phyloP scores from a whole-genome alignment of 805 yeast genomes.

The Kodamaea laetipori region DNA sequence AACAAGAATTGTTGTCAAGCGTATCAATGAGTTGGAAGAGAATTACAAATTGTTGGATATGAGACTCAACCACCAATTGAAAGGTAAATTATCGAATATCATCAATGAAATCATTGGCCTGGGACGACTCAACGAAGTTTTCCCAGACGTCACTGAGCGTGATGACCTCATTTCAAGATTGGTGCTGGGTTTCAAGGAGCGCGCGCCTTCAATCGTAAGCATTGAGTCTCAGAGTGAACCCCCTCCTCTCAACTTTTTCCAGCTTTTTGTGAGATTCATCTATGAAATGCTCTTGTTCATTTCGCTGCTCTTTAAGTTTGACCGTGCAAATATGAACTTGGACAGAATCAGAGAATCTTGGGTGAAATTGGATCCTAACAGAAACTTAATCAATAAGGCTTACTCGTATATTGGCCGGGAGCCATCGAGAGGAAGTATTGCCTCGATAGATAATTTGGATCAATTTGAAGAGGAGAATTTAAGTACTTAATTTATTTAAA shows the following conservation, averaged over 20 bases:
- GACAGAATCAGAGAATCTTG: constrained; percentile 43
- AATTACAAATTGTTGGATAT: constrained; percentile 30
- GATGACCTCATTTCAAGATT: constrained; percentile 28
- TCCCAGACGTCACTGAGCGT: constrained; percentile 31
- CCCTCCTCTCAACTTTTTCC: constrained; percentile 17
- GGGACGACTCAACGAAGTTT: constrained; percentile 35
- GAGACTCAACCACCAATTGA: constrained; percentile 31
- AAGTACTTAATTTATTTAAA: neutral
- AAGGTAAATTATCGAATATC: constrained; percentile 26
- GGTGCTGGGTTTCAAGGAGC: constrained; percentile 11
- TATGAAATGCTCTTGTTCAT: constrained; percentile 36
- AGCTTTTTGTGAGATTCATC: constrained; percentile 30
- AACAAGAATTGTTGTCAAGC: constrained; percentile 40
- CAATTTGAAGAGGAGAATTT: neutral
- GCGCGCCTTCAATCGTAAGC: neutral
- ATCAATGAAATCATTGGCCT: constrained; percentile 31
- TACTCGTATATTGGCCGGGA: constrained; percentile 34
- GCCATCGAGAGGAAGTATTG: constrained; percentile 15
- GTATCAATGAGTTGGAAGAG: constrained; percentile 44
- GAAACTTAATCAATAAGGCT: constrained; percentile 38
- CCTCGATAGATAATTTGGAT: constrained; percentile 6
- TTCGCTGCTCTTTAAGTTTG: constrained; percentile 40
- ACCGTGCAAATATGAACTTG: constrained; percentile 44
- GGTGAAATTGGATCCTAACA: constrained; percentile 43
- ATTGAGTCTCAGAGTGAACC: neutral